Evolutionary conservation across 176 grass and related monocot species (phyloP), one percentile per base, ranked within the genome.

Genomic region (Oryza officinalis): DNA sequence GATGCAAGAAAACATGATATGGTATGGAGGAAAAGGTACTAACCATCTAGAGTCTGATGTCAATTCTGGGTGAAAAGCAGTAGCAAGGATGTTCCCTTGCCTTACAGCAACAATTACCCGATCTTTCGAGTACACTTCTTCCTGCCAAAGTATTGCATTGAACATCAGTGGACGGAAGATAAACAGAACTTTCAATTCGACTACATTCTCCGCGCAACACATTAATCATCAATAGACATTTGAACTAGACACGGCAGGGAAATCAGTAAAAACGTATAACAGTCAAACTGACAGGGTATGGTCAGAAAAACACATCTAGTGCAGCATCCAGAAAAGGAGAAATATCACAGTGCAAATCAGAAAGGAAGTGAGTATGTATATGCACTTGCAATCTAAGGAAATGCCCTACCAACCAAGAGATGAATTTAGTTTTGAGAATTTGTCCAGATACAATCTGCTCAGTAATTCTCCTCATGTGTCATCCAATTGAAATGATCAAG

Each of bases 21-120:
- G 45, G 25, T 41, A 31, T 27, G 13, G 2, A 52, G 28, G 25
- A 4, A 80, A 44, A 71, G 65, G 22, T 0, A 10, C 68, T 92
- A 74, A 98, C 96, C 96, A 98, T 91, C 96, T 90, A 27, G 87
- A 92, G 28, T 98, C 96, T 45, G 93, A 95, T 69, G 96, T 98
- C 70, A 98, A 83, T 70, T 98, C 96, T 77, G 96, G 93, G 63
- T 98, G 96, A 74, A 98, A 98, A 49, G 93, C 93, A n/a, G 96
- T 99, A 27, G 85, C 96, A 0, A 99, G 93, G 67, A 99, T 89
- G 79, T 94, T 92, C 73, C 91, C 78, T 86, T 99, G 96, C 63
- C 90, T 83, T 60, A 99, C 91, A 57, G 96, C 96, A 69, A 96
- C 96, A 75, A 96, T 92, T 38, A 99, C 93, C 1, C 83, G 73